A percentile compares a stretch with the other conserved stretches of the same genome.
Conservation (phyloP, 2,329 filamentous ascomycete genomes). For the Ophiostoma sp. region DNA sequence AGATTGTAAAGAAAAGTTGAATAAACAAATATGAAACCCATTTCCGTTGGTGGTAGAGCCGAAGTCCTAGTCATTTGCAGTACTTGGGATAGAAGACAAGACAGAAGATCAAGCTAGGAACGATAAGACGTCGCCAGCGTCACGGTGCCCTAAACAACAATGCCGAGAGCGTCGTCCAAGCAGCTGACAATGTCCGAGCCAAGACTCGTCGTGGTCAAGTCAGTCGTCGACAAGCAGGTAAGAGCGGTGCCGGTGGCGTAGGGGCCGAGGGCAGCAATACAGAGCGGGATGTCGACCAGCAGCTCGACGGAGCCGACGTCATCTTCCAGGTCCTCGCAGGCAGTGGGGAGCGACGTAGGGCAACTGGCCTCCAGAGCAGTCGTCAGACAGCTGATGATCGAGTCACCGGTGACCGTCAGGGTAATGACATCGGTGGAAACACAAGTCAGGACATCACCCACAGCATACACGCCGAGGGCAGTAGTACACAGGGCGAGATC, state of each 20-base stretch:
- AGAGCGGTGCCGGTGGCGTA: slow-evolving; percentile 20
- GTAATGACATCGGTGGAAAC: slow-evolving; percentile 14
- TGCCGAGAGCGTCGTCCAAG: slow-evolving; percentile 19
- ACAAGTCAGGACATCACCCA: slow-evolving; percentile 24
- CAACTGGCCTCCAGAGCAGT: slow-evolving; percentile 21
- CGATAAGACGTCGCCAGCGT: neutral
- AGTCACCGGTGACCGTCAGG: slow-evolving; percentile 8
- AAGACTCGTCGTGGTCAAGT: neutral
- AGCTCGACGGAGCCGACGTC: neutral
- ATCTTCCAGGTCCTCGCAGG: slow-evolving; percentile 19
- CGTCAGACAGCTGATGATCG: slow-evolving; percentile 21
- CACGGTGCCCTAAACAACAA: neutral
- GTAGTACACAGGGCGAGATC: slow-evolving; percentile 32
- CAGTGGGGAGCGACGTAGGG: slow-evolving; percentile 23
- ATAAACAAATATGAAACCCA: neutral
- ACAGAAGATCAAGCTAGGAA: no score
- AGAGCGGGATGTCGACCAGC: slow-evolving; percentile 18
- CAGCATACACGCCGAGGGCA: slow-evolving; percentile 30
- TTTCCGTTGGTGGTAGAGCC: neutral
- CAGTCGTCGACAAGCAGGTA: slow-evolving; percentile 22
- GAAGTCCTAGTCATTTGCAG: neutral
- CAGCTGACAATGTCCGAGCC: slow-evolving; percentile 24
- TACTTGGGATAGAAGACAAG: neutral
- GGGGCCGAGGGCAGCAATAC: slow-evolving; percentile 22
- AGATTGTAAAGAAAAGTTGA: neutral